A percentile compares a stretch with the other conserved stretches of the same genome.
Evolutionary conservation across 2,329 filamentous ascomycete species (phyloP).

Genomic region (Pseudogymnoascus destructans): DNA sequence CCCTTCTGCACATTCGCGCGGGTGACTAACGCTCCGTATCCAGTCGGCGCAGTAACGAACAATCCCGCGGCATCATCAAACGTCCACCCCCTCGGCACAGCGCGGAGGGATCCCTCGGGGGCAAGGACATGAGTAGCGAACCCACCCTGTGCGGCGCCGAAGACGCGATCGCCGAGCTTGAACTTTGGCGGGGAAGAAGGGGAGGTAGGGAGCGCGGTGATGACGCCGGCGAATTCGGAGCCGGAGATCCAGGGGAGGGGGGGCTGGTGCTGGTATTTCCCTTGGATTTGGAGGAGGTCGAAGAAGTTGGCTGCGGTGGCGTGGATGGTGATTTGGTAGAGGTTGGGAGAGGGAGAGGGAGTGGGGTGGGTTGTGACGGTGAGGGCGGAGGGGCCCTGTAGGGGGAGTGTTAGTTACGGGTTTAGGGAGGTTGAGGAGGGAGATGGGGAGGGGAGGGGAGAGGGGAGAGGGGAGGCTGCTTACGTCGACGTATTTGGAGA

Average conservation of each 20-base stretch:
- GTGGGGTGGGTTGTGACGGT: constrained; percentile 61
- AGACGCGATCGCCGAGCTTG: constrained; percentile 68
- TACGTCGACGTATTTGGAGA: constrained; percentile 64
- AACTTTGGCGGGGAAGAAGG: constrained; percentile 40
- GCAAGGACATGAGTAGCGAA: constrained; percentile 68
- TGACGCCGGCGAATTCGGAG: constrained; percentile 70
- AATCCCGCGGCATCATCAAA: constrained; percentile 76
- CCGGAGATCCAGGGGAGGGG: constrained; percentile 77
- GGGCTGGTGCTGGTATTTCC: constrained; percentile 89
- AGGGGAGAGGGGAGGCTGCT: not conserved
- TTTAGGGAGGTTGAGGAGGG: not conserved
- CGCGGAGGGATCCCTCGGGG: constrained; percentile 52
- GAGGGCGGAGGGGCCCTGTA: constrained; percentile 65
- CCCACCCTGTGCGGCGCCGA: constrained; percentile 74
- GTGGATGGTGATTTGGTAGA: constrained; percentile 81
- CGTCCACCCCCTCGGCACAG: constrained; percentile 69
- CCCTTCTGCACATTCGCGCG: constrained; percentile 65
- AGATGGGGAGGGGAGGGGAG: constrained; percentile 13
- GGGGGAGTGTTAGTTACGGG: not conserved
- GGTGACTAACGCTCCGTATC: constrained; percentile 69
- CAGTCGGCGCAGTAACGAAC: constrained; percentile 85
- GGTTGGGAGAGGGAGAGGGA: constrained; percentile 52
- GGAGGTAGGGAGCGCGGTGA: constrained; percentile 51
- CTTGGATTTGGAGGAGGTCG: constrained; percentile 86
- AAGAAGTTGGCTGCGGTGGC: constrained; percentile 92